Conservation (phyloP, 2,329 filamentous ascomycete genomes). For the Aschersonia sp. region DNA sequence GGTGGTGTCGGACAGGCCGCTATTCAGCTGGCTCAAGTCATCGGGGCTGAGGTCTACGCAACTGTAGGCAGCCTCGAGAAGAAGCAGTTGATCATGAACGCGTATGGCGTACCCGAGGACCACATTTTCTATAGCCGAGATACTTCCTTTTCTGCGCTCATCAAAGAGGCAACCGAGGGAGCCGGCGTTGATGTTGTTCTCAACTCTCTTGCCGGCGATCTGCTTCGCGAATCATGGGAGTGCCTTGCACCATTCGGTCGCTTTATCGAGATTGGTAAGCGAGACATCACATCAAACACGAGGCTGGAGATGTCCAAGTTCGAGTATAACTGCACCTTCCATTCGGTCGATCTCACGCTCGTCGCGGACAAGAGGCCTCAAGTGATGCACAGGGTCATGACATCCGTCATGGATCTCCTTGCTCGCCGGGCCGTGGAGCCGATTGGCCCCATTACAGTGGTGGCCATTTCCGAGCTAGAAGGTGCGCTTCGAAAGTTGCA, state of each 20-base stretch:
- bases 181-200: constrained; percentile 58
- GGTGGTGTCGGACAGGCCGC: constrained; percentile 16
- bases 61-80: constrained; percentile 16
- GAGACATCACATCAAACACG: constrained; percentile 22
- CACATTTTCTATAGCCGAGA: constrained; percentile 14
- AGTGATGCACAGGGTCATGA: constrained; percentile 22
- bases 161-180: constrained; percentile 18
- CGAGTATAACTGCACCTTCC: constrained; percentile 29
- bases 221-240: constrained; percentile 25
- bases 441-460: constrained; percentile 18
- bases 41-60: constrained; percentile 13
- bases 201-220: constrained; percentile 28
- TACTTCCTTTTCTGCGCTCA: constrained; percentile 7
- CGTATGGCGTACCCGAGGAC: constrained; percentile 20
- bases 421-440: constrained; percentile 18
- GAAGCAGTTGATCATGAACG: constrained; percentile 11
- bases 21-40: constrained; percentile 10
- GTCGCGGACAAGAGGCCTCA: constrained; percentile 26
- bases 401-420: constrained; percentile 21
- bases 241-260: constrained; percentile 29
- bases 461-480: constrained; percentile 23
- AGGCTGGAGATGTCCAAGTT: constrained; percentile 33
- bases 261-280: constrained; percentile 28
- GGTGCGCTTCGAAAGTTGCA: constrained; percentile 21
- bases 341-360: constrained; percentile 29